Percentiles rank a stretch among this genome's conserved stretches.
phyloP scores from a whole-genome alignment of 2,329 filamentous ascomycete genomes.

The Aspergillus brunneoviolaceus region DNA sequence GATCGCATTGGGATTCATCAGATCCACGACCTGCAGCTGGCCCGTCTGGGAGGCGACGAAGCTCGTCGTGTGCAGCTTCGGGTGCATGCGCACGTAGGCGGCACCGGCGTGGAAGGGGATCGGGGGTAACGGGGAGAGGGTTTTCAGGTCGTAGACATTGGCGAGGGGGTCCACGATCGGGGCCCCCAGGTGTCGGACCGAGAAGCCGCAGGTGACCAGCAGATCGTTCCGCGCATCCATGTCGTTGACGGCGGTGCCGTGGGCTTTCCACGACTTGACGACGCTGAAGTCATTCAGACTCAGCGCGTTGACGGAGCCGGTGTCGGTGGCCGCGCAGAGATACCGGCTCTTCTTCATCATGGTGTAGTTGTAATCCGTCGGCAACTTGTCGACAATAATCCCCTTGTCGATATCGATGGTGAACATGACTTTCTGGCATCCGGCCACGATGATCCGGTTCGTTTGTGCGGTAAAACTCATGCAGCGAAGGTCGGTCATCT shows the following conservation, averaged over 20 bases:
- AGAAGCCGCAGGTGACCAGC: slow-evolving; percentile 92
- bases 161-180: slow-evolving; percentile 89
- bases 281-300: slow-evolving; percentile 76
- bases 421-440: slow-evolving; percentile 83
- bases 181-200: slow-evolving; percentile 72
- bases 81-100: slow-evolving; percentile 94
- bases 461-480: slow-evolving; percentile 94
- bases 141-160: slow-evolving; percentile 94
- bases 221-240: slow-evolving; percentile 97
- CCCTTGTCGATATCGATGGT: slow-evolving; percentile 71
- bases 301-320: slow-evolving; percentile 79
- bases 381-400: slow-evolving; percentile 68
- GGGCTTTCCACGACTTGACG: slow-evolving; percentile 85
- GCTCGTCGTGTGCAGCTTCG: slow-evolving; percentile 89
- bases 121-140: slow-evolving; percentile 79
- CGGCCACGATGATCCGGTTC: slow-evolving; percentile 81
- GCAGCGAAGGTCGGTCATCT: slow-evolving; percentile 84
- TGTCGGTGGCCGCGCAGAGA: slow-evolving; percentile 86
- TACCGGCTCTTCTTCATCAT: slow-evolving; percentile 87
- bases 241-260: slow-evolving; percentile 84
- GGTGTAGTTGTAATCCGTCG: slow-evolving; percentile 74
- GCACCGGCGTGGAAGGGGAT: slow-evolving; percentile 91
- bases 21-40: slow-evolving; percentile 91
- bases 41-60: slow-evolving; percentile 90
- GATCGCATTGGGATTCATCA: slow-evolving; percentile 88